Evolutionary conservation across 345 rosid genomes (phyloP), one percentile per base, ranked within the genome.

Genomic region (Eucalyptus cloeziana): DNA sequence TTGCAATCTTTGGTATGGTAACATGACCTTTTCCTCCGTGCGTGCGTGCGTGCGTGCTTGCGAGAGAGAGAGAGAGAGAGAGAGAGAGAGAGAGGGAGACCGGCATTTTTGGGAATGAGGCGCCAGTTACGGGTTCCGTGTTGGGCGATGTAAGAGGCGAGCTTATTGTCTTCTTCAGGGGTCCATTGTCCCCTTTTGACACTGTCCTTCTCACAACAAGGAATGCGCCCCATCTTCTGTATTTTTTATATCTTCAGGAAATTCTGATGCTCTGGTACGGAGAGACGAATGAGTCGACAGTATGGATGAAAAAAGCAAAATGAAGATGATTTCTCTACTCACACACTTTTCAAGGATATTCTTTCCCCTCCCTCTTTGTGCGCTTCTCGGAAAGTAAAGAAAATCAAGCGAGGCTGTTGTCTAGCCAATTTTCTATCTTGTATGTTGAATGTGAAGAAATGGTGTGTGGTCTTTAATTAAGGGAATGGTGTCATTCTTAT

Each of bases 181-280:
- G 99, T 97, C 99, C 99, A 97, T 87, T 97, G 99, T 16, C 99
- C 99, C 89, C 98, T 94, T 89, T 98, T 96, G 91, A 98, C 99
- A 87, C 91, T 96, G 86, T 96, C 98, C 93, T 95, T 97, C 95
- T 97, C 99, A 87, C 99, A 98, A 69, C 99, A 96, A 58, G 99
- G 99, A 80, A 98, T 95, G 88, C 99, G 92, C 25, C 97, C 99
- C 99, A 96, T 97, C 86, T 88, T 90, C 87, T 89, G 89, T 91
- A 47, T 50, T 45, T 64, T 76, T 44, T 45, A 7, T 40, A 86
- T 52, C 47, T 52, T 81, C 69, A 44, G 27, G 40, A 43, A 67
- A 54, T 60, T 51, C 45, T 85, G 51, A 40, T 85, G 49, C 49
- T 62, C 33, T 86, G 64, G 60, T 10, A n/a, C 33, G 43, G 50